phyloP scores from a whole-genome alignment of 306 rosid genomes.

The Acmispon strigosus region DNA sequence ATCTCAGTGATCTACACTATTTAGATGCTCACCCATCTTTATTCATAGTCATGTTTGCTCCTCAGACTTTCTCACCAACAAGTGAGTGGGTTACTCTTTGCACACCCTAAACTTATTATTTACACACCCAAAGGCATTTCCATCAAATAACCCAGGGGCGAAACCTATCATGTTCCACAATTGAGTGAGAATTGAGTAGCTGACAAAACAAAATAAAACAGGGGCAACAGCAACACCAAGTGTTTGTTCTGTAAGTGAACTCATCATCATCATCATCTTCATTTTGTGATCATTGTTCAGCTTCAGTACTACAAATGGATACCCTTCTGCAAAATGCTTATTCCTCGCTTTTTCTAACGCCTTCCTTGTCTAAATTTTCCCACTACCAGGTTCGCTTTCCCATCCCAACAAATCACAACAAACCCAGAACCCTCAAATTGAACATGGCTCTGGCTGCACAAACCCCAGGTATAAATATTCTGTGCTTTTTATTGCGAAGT shows the following conservation, averaged over 20 bases:
- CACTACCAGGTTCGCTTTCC: conserved; percentile 26
- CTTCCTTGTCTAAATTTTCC: neutral
- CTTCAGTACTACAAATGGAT: conserved; percentile 19
- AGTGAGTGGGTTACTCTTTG: no score
- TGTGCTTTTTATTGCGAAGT: neutral
- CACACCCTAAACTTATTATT: no score
- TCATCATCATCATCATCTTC: neutral
- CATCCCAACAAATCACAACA: neutral
- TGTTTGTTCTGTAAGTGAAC: neutral
- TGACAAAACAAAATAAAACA: no score
- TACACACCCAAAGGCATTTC: no score
- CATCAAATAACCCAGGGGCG: no score
- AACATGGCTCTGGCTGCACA: conserved; percentile 23
- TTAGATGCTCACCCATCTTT: no score
- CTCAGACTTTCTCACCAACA: no score
- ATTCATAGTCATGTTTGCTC: no score
- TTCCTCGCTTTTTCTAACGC: neutral
- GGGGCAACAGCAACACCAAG: neutral
- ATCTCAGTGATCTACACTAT: no score
- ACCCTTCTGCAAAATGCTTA: conserved; percentile 15
- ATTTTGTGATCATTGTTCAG: neutral
- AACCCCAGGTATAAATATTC: conserved; percentile 23
- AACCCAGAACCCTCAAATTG: conserved; percentile 2
- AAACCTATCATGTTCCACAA: no score
- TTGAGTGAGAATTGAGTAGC: no score